phyloP scores from a whole-genome alignment of 129 eudicot species.

The Flaveria ramosissima region DNA sequence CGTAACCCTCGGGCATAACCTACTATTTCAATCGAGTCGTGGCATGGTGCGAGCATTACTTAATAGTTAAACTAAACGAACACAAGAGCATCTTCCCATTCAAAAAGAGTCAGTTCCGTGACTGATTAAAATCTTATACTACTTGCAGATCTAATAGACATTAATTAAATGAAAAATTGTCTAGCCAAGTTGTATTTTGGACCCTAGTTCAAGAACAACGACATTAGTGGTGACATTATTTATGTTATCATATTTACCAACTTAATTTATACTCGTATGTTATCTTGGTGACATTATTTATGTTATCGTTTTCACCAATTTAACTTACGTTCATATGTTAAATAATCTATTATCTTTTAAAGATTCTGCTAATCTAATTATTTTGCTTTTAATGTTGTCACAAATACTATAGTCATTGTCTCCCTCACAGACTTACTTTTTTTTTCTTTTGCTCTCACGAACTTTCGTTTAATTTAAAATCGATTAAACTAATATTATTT shows the following conservation, averaged over 20 bases:
- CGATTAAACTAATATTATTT: no score
- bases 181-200: not conserved
- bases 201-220: not conserved
- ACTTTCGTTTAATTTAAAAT: no score
- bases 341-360: not conserved
- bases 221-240: constrained; percentile 9
- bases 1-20: no score
- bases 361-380: not conserved
- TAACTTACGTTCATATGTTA: not conserved
- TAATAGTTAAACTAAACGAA: no score
- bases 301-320: not conserved
- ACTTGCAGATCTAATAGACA: not conserved
- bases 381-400: not conserved
- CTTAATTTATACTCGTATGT: not conserved
- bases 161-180: not conserved
- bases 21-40: no score
- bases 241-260: not conserved
- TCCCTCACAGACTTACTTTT: no score
- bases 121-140: not conserved
- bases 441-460: no score
- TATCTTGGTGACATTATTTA: not conserved
- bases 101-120: no score
- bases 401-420: no score
- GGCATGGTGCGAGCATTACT: no score
- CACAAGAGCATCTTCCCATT: no score